Conservation (phyloP, 495 filamentous ascomycete species). For the Penicillium coffeae region DNA sequence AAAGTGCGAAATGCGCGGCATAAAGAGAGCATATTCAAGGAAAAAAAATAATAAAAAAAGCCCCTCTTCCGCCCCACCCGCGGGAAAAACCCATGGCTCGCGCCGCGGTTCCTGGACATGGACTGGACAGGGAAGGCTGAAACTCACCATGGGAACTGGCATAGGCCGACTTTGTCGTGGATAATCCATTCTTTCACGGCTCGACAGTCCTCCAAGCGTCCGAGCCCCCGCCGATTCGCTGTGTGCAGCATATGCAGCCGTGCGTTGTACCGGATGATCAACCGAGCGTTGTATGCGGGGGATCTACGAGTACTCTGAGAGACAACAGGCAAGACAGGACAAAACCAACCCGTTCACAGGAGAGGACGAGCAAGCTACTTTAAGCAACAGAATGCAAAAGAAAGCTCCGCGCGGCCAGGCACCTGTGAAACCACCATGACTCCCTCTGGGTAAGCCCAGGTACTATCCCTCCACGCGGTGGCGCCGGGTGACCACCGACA, state of each 20-base stretch:
- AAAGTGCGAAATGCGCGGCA: too few species aligned
- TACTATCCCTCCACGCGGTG: slow-evolving; percentile 18
- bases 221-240: slow-evolving; percentile 2
- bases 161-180: not conserved
- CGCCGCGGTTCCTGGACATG: slow-evolving; percentile 6
- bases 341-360: too few species aligned
- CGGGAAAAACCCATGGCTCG: slow-evolving; percentile 2
- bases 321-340: too few species aligned
- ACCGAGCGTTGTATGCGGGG: not conserved
- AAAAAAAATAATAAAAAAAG: not conserved
- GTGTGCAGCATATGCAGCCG: slow-evolving; percentile 5
- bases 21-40: too few species aligned
- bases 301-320: too few species aligned
- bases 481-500: slow-evolving; percentile 18
- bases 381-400: not conserved
- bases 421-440: slow-evolving; percentile 19
- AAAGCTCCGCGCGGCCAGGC: slow-evolving; percentile 11
- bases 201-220: slow-evolving; percentile 1
- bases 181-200: not conserved
- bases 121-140: not conserved
- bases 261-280: not conserved
- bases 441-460: slow-evolving; percentile 1
- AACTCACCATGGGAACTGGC: not conserved
- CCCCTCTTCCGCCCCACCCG: not conserved
- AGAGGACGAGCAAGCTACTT: too few species aligned